A percentile compares a stretch with the other conserved stretches of the same genome.
phyloP scores from a whole-genome alignment of 345 rosid species.

The Punica granatum region DNA sequence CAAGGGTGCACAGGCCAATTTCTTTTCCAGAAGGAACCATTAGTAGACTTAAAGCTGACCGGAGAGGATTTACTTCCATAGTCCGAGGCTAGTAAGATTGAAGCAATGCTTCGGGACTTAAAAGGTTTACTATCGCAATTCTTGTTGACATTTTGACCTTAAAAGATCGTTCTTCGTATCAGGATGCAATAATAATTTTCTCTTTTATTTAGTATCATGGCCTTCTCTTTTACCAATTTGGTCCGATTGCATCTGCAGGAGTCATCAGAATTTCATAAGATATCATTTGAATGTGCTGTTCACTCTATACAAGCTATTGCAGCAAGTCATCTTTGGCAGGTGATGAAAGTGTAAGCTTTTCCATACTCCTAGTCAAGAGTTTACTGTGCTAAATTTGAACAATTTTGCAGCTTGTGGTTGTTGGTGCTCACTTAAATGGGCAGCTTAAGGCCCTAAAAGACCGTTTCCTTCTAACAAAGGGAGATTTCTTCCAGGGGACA shows the following conservation, averaged over 20 bases:
- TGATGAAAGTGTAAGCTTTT: slow-evolving; percentile 26
- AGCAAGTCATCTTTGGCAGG: slow-evolving; percentile 99
- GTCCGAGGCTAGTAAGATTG: slow-evolving; percentile 92
- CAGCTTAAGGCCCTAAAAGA: slow-evolving; percentile 94
- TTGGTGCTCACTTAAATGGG: slow-evolving; percentile 87
- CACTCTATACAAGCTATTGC: slow-evolving; percentile 90
- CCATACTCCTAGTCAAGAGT: slow-evolving; percentile 8
- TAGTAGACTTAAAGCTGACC: slow-evolving; percentile 33
- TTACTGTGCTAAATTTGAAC: slow-evolving; percentile 13
- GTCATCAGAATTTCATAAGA: slow-evolving; percentile 86
- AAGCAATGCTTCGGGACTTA: slow-evolving; percentile 72
- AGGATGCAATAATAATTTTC: neutral
- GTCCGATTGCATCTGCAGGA: slow-evolving; percentile 38
- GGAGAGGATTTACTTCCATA: slow-evolving; percentile 87
- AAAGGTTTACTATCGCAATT: slow-evolving; percentile 41
- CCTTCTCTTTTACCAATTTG: slow-evolving; percentile 6
- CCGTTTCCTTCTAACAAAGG: slow-evolving; percentile 90
- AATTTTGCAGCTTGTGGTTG: slow-evolving; percentile 79
- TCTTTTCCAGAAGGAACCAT: slow-evolving; percentile 47
- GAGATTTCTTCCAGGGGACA: slow-evolving; percentile 89
- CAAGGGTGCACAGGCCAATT: slow-evolving; percentile 47
- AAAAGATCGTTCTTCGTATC: neutral
- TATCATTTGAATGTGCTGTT: slow-evolving; percentile 75
- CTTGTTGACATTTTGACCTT: slow-evolving; percentile 1
- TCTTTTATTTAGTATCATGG: neutral